Percentiles rank a stretch among this genome's conserved stretches.
Evolutionary conservation across 345 rosid species (phyloP).

Genomic region (Brassica carinata): DNA sequence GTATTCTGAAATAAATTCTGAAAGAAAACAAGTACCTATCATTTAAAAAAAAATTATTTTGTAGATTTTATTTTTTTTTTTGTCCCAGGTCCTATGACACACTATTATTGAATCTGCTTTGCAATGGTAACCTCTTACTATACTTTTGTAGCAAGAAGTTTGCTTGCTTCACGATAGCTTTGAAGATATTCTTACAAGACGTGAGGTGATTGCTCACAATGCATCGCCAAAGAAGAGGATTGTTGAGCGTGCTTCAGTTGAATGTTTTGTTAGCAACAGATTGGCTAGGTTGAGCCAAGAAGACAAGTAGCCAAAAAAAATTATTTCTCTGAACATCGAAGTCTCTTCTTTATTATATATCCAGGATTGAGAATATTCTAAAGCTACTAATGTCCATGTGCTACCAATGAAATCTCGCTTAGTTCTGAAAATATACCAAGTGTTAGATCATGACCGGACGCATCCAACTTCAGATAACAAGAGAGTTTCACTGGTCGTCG

Average conservation of each 20-base stretch:
- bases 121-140: no score
- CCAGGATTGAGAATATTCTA: no score
- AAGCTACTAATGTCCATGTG: background rate
- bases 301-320: background rate
- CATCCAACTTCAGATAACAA: background rate
- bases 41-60: no score
- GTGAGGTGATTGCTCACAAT: background rate
- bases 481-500: background rate
- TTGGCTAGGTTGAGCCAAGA: background rate
- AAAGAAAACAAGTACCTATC: no score
- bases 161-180: background rate
- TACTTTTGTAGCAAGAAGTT: background rate
- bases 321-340: no score
- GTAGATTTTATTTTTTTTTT: no score
- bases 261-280: background rate
- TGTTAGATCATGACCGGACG: background rate
- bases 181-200: background rate
- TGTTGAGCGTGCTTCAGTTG: background rate
- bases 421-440: background rate
- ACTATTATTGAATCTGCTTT: no score
- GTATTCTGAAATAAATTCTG: no score
- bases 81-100: no score
- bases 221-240: background rate
- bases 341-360: no score
- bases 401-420: background rate